Evolutionary conservation across 1,284 basidiomycete genomes (phyloP).

Genomic region (Erythrobasidium hasegawianum): DNA sequence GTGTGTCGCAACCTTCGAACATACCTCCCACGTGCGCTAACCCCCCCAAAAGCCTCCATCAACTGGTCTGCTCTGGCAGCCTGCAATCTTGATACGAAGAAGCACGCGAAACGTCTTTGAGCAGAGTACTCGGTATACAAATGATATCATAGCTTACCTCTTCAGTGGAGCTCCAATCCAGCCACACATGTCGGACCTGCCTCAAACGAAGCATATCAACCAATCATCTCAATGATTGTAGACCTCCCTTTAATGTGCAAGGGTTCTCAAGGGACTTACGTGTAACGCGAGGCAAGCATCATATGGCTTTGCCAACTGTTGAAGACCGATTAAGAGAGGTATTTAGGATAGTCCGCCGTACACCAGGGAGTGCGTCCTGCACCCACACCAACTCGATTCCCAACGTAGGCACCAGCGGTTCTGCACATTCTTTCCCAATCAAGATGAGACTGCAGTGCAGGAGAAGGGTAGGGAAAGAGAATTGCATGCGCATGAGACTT

Average conservation of each 20-base stretch:
- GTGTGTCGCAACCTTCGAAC: slow-evolving; percentile 1
- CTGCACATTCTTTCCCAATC: not conserved
- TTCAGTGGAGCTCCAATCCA: slow-evolving; percentile 1
- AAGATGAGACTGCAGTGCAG: slow-evolving; percentile 1
- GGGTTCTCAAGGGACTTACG: slow-evolving; percentile 1
- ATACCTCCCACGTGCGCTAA: not conserved
- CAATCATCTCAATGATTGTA: not conserved
- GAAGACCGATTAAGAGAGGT: slow-evolving; percentile 1
- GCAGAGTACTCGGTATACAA: slow-evolving; percentile 1
- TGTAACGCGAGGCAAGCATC: slow-evolving; percentile 1
- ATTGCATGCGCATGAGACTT: not conserved
- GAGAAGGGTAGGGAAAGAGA: slow-evolving; percentile 1
- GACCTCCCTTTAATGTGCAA: not conserved
- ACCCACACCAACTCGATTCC: slow-evolving; percentile 1
- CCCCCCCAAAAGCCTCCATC: not conserved
- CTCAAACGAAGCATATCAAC: not conserved
- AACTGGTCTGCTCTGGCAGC: slow-evolving; percentile 1
- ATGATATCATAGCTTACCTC: slow-evolving; percentile 1
- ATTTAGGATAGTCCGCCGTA: not conserved
- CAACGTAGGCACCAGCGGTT: slow-evolving; percentile 1
- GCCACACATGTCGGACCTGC: slow-evolving; percentile 1
- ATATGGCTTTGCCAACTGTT: slow-evolving; percentile 1
- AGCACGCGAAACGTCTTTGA: slow-evolving; percentile 1
- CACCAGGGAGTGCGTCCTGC: not conserved
- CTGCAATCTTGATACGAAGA: not conserved